Evolutionary conservation across 2,329 filamentous ascomycete species (phyloP), one percentile per base, ranked within the genome.

Genomic region (Calonectria pseudoreteaudii): DNA sequence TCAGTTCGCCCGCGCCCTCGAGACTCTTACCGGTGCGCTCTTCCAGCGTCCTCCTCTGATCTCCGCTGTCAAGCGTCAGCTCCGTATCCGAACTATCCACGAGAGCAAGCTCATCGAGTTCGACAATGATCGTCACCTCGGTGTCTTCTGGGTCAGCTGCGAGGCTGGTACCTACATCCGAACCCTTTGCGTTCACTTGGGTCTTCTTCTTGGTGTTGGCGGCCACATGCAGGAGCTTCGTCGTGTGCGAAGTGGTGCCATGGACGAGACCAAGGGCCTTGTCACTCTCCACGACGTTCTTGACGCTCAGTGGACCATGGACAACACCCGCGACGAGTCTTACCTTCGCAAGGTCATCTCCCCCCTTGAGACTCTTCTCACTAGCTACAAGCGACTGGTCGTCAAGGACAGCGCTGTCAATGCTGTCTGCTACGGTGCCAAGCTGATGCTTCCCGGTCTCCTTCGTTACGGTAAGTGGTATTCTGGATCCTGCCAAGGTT

Each of bases 61-160:
- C 84, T 98, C 96, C 34, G 97, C 97, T 83, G 97, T 99, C 86
- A 99, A 99, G 93, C 93, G 97, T 82, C 96, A 98, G 89, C 92
- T 99, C 75, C 96, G 97, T 91, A 98, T 99, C 86, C 93, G 97
- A 87, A 98, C 96, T 76, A 98, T 99, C 81, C 94, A 98, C 89
- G 95, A 98, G 88, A 97, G 94, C 91, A 98, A 97, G 89, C 90
- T 98, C 70, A 92, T 95, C 84, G 97, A 99, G 89, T 99, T 98
- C 84, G 97, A 99, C 89, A 98, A 99, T 84, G 96, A 98, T 83
- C 93, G 97, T 81, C 96, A 98, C 86, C 91, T 99, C 47, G 97
- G 94, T 86, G 96, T 98, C 71, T 99, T 99, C 91, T 98, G 97
- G 96, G 97, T 98, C 81, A 98, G 95, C 87, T 99, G 97, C 87